Evolutionary conservation across 805 yeast species (phyloP).

Genomic region (Metschnikowia vanudenii): DNA sequence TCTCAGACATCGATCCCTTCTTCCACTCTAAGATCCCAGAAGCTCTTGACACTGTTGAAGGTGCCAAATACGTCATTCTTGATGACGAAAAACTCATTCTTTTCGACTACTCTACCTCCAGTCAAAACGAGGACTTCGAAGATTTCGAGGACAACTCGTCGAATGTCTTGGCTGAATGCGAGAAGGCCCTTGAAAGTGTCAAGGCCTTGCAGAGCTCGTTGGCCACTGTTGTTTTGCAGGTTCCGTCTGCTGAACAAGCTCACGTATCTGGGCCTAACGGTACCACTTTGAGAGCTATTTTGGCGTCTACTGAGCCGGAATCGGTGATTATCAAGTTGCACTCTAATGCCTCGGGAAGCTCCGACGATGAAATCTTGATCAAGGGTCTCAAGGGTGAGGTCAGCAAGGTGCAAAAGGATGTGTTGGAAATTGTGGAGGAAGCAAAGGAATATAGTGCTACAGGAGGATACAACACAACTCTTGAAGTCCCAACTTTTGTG

Average conservation of each 20-base stretch:
- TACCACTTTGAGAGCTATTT: constrained; percentile 51
- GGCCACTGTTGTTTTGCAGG: constrained; percentile 47
- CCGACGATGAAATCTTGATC: constrained; percentile 55
- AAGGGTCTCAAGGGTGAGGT: constrained; percentile 73
- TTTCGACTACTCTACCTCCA: constrained; percentile 49
- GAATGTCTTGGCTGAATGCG: constrained; percentile 53
- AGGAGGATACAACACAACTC: constrained; percentile 44
- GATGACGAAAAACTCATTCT: constrained; percentile 51
- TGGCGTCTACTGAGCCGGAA: constrained; percentile 35
- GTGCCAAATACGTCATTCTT: constrained; percentile 59
- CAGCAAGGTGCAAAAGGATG: constrained; percentile 48
- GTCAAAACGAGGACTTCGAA: constrained; percentile 39
- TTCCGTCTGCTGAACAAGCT: constrained; percentile 57
- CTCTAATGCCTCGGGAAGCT: constrained; percentile 31
- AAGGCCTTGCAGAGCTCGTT: constrained; percentile 59
- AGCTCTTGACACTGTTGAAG: constrained; percentile 38
- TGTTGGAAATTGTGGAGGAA: constrained; percentile 55
- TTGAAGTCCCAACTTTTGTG: constrained; percentile 63
- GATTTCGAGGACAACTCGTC: constrained; percentile 69
- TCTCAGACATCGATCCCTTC: constrained; percentile 67
- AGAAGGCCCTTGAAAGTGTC: constrained; percentile 52
- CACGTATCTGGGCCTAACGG: constrained; percentile 60
- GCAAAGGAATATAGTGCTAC: constrained; percentile 45
- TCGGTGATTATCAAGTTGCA: constrained; percentile 50
- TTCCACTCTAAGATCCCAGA: constrained; percentile 47